phyloP scores from a whole-genome alignment of 768 basidiomycete species.

The Termitomyces bulborhizus region DNA sequence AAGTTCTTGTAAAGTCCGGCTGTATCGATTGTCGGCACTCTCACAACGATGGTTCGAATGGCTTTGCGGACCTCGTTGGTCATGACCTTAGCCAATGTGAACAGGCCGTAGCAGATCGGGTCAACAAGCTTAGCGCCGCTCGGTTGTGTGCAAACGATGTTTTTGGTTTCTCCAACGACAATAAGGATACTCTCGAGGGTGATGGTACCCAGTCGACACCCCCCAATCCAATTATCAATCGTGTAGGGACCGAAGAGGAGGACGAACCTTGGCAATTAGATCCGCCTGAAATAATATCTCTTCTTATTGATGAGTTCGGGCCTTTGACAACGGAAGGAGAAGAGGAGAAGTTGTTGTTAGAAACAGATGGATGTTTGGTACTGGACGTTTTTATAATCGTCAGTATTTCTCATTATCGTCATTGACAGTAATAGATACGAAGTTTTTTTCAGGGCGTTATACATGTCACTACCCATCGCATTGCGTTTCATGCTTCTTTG shows the following conservation, averaged over 20 bases:
- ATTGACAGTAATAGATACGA: not conserved
- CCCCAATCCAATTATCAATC: conserved; percentile 16
- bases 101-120: conserved; percentile 24
- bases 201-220: not conserved
- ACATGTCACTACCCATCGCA: conserved; percentile 59
- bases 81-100: conserved; percentile 31
- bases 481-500: conserved; percentile 61
- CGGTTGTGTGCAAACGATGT: conserved; percentile 22
- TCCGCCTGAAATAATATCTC: conserved; percentile 39
- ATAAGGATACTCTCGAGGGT: not conserved
- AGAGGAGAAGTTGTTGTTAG: conserved; percentile 45
- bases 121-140: conserved; percentile 32
- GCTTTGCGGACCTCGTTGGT: conserved; percentile 38
- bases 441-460: conserved; percentile 39
- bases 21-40: conserved; percentile 16
- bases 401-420: conserved; percentile 5
- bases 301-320: conserved; percentile 56
- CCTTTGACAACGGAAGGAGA: conserved; percentile 34
- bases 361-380: conserved; percentile 45
- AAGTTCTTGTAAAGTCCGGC: conserved; percentile 23
- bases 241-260: conserved; percentile 21
- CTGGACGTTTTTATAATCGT: conserved; percentile 45
- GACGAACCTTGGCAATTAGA: conserved; percentile 28
- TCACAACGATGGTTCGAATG: conserved; percentile 19
- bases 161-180: conserved; percentile 13